Evolutionary conservation across 2,329 filamentous ascomycete species (phyloP), one percentile per base, ranked within the genome.

Genomic region (Diaporthe vaccinii): DNA sequence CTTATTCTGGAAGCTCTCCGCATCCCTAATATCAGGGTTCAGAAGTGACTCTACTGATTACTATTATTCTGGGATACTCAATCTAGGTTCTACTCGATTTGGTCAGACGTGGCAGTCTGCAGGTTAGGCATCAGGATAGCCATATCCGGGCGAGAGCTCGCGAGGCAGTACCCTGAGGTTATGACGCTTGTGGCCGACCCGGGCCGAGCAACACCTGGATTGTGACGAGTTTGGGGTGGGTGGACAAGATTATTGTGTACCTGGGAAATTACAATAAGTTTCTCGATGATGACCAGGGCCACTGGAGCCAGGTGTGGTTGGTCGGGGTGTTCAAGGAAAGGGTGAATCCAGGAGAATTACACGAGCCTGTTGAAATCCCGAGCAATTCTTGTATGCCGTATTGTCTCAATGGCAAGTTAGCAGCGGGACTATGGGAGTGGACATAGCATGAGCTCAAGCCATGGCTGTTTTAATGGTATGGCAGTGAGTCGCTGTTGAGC

Each of bases 241-340:
- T 65, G 31, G 55, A 77, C 15, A 59, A 75, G 51, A 59, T 77
- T 31, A 78, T 79, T 69, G 70, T 76, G 57, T 65, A 76, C 69
- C 70, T 79, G 34, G 74, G 78, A 28, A 62, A 74, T 25, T 76
- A 58, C 3, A 67, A 73, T 28, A 77, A 28, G 76, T 79, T n/a
- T 57, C 77, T 31, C 46, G 74, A n/a, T 55, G 75, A 68, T 70
- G 77, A 10, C 61, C 77, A 25, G 41, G 76, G 14, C 58, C 77
- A 22, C 80, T 82, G 0, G 80, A 84, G 62, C 79, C 85, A 71
- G 85, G 85, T 31, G 80, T 82, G 55, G 82, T 81, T 76, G 85
- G 83, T 75, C 82, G 85, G 79, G 73, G 12, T 87, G 84, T 83
- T 84, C 83, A 44, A 77, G 77, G 17, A 82, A 81, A 28, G 83